Conservation (phyloP, 2,329 filamentous ascomycete species). For the Chalaropsis thielavioides region DNA sequence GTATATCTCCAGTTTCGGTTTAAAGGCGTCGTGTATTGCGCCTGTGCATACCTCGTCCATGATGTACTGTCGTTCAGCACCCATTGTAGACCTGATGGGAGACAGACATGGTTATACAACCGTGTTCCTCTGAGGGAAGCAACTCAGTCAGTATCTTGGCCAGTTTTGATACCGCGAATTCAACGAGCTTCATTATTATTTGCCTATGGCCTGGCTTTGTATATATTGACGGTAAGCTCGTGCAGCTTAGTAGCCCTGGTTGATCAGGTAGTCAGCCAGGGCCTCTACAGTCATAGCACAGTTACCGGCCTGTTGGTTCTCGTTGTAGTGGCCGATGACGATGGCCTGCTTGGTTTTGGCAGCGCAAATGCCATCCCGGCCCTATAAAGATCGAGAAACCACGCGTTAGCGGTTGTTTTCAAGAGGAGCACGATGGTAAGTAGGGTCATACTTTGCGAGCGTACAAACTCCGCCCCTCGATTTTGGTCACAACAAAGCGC, state of each 20-base stretch:
- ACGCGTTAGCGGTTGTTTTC: background rate
- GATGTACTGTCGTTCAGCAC: too few species aligned
- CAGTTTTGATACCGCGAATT: background rate
- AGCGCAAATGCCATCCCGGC: constrained; percentile 65
- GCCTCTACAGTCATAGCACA: constrained; percentile 66
- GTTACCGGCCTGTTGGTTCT: constrained; percentile 57
- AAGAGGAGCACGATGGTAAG: background rate
- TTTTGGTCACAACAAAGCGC: constrained; percentile 63
- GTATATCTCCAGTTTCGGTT: too few species aligned
- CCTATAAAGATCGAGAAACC: constrained; percentile 28
- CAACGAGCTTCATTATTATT: constrained; percentile 1
- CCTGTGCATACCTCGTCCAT: too few species aligned
- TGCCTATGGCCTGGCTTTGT: background rate
- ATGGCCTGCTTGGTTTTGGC: constrained; percentile 82
- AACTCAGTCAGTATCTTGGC: background rate
- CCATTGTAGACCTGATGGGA: too few species aligned
- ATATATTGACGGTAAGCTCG: background rate
- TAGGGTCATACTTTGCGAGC: constrained; percentile 59
- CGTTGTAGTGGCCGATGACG: constrained; percentile 74
- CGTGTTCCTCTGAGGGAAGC: background rate
- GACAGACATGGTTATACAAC: background rate
- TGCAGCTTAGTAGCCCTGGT: constrained; percentile 54
- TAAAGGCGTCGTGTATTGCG: too few species aligned
- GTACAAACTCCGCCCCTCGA: constrained; percentile 68
- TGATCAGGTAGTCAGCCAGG: constrained; percentile 76